phyloP scores from a whole-genome alignment of 495 filamentous ascomycete species.

The Annulohypoxylon bovei region DNA sequence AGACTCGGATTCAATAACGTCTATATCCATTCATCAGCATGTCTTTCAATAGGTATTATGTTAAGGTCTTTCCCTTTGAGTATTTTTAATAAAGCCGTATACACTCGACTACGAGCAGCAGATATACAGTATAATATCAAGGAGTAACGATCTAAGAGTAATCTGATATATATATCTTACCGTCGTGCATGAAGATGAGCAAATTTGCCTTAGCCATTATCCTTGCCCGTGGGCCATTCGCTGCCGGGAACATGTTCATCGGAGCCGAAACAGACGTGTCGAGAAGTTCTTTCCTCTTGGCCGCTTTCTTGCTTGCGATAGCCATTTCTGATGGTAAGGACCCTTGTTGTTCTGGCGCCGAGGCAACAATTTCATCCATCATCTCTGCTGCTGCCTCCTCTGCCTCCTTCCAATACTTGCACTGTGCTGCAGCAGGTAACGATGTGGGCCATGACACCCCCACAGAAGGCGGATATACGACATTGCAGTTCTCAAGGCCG shows the following conservation, averaged over 20 bases:
- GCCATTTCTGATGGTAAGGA: conserved; percentile 17
- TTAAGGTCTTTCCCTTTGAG: no score
- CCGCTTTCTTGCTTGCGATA: conserved; percentile 2
- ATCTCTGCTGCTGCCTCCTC: conserved; percentile 3
- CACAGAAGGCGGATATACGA: background rate
- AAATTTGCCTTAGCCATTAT: conserved; percentile 13
- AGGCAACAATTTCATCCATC: conserved; percentile 4
- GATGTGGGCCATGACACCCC: conserved; percentile 23
- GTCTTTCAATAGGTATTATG: background rate
- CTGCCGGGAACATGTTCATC: conserved; percentile 20
- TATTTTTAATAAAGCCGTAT: no score
- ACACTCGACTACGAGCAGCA: no score
- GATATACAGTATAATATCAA: no score
- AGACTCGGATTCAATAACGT: conserved; percentile 14
- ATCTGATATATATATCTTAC: background rate
- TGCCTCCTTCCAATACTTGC: conserved; percentile 15
- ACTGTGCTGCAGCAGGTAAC: conserved; percentile 15
- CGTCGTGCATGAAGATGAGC: conserved; percentile 22
- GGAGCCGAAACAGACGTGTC: conserved; percentile 6
- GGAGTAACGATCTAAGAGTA: background rate
- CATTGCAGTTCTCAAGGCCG: conserved; percentile 14
- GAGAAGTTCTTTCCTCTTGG: conserved; percentile 13
- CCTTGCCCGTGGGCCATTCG: background rate
- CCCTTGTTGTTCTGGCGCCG: background rate
- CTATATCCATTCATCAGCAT: background rate